Base-by-base conservation (phyloP, 2,329 filamentous ascomycete genomes). In the Colletotrichum destructivum region DNA sequence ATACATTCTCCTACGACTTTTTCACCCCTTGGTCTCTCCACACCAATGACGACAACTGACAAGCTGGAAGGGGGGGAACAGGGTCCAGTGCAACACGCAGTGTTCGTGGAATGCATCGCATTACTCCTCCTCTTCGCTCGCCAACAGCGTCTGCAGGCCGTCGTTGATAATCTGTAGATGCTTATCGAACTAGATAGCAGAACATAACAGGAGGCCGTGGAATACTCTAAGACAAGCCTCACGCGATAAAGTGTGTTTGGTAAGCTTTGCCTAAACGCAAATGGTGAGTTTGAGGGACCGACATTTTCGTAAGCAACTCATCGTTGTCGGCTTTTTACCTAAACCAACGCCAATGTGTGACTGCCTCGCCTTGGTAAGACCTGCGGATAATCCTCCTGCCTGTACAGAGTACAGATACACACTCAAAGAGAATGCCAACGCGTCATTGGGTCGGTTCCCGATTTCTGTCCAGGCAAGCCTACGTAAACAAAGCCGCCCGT, bases 41-140 rank as follows among this genome's bases (percentile, higher is more conserved):
- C 61, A 54, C 62, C n/a, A 44, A 66, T 66, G 66, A 69, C 46
- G 62, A 69, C 66, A 69, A 66, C 4, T 62, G 38, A 9, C 31
- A 35, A 35, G 31, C 31, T 9, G 31, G 31, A 35, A 35, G 60
- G 66, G 38, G n/a, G 23, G n/a, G 47, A 52, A 56, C 18, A 35
- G 54, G 66, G 26, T 15, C 59, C 44, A 42, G 46, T 42, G 55
- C 26, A 35, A 31, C 54, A 57, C 31, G 31, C 9, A 35, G 7
- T 35, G 31, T 35, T 9, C 31, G 26, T 35, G 9, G 6, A 4
- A 31, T 18, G 51, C 9, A 21, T 26, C 35, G 9, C 26, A 54
- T 26, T 26, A 52, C 51, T 52, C 12, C 18, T 47, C 46, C 18
- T 11, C 46, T 21, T 16, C n/a, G 54, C 44, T 46, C 31, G 54